Conservation (phyloP, 495 filamentous ascomycete species). For the Aspergillus kassunensis region DNA sequence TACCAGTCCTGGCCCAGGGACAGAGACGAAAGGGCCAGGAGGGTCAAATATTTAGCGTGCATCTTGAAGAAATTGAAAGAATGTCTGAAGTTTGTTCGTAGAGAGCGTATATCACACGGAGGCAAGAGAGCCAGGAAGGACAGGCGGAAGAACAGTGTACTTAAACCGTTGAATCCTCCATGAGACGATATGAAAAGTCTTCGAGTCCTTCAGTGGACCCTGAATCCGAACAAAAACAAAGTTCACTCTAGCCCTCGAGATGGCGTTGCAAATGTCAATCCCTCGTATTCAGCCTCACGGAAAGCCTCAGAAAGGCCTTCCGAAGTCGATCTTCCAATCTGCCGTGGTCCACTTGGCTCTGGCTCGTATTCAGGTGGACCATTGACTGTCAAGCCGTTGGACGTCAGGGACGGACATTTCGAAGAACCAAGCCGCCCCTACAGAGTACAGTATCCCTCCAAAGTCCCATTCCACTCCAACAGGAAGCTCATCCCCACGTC, state of each 20-base stretch:
- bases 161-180: too few species aligned
- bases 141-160: not conserved
- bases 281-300: constrained; percentile 3
- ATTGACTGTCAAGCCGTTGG: too few species aligned
- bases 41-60: not conserved
- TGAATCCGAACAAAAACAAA: not conserved
- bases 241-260: not conserved
- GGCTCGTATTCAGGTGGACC: too few species aligned
- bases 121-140: not conserved
- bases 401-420: too few species aligned
- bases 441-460: too few species aligned
- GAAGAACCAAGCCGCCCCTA: too few species aligned
- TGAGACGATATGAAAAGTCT: not conserved
- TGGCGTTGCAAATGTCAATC: not conserved
- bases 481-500: too few species aligned
- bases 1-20: constrained; percentile 3
- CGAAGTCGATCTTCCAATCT: too few species aligned
- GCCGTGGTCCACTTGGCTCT: too few species aligned
- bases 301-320: not conserved
- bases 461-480: too few species aligned
- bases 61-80: not conserved
- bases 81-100: not conserved
- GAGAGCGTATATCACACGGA: too few species aligned
- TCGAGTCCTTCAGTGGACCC: not conserved
- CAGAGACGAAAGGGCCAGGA: not conserved